Conservation (phyloP, 345 rosid species). For the Barbarea vulgaris region DNA sequence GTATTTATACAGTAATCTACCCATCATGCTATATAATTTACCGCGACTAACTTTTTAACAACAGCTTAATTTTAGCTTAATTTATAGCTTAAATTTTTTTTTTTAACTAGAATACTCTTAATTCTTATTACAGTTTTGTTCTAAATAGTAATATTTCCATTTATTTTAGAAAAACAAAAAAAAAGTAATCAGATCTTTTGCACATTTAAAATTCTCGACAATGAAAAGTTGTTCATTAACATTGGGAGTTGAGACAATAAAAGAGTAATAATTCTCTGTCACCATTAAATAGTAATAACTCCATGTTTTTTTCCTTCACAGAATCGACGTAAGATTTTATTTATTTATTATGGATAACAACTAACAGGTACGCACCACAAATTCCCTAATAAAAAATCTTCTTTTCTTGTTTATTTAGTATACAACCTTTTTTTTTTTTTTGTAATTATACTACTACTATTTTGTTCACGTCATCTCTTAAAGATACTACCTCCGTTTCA, state of each 20-base stretch:
- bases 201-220: conserved; percentile 12
- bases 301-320: conserved; percentile 10
- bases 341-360: background rate
- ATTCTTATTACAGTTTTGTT: background rate
- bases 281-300: conserved; percentile 6
- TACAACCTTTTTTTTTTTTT: too few species aligned
- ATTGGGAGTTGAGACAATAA: conserved; percentile 22
- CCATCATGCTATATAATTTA: background rate
- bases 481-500: too few species aligned
- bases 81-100: too few species aligned
- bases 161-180: background rate
- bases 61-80: too few species aligned
- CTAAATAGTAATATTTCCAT: background rate
- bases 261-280: conserved; percentile 21
- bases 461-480: background rate
- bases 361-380: background rate
- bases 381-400: background rate
- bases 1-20: too few species aligned
- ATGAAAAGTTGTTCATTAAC: conserved; percentile 16
- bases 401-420: background rate
- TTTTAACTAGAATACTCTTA: too few species aligned
- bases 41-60: too few species aligned
- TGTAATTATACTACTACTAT: background rate
- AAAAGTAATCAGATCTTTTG: background rate
- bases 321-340: background rate